Base-by-base conservation (phyloP, 2,329 filamentous ascomycete genomes). In the Rhynchosporium graminicola region DNA sequence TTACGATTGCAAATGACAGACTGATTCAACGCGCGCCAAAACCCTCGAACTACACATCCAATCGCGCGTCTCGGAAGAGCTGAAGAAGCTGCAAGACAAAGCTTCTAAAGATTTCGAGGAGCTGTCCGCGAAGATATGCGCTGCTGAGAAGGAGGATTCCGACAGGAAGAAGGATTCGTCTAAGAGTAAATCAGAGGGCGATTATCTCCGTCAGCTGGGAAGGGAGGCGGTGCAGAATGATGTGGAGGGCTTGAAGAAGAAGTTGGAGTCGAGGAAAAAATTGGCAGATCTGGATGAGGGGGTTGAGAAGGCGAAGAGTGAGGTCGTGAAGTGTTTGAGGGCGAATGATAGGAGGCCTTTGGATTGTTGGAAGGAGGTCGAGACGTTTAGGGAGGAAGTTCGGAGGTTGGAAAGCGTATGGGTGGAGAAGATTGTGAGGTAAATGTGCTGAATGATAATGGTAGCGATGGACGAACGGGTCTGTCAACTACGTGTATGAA, bases 351-450 rank as follows among this genome's bases (percentile, higher is more conserved):
- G 92, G 67, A 84, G 92, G 76, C 93, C 94, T 75, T 80, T 97
- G 74, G 91, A 97, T 80, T 98, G 94, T 83, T 97, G 91, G 90
- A 84, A 87, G 77, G 92, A 97, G 83, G 92, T 97, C 29, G 89
- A 96, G 79, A 82, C 81, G 26, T 98, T 98, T 77, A 96, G 93
- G 85, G 83, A 84, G 71, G 91, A 96, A 82, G 93, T 98, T 57
- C 86, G 90, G 70, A 87, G 86, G 79, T 77, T 97, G 77, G 94
- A 97, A 84, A 88, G 86, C 78, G 82, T 82, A 31, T 98, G 96
- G 86, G 91, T 97, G 42, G 89, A 96, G 74, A 91, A 88, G 79
- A 87, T 96, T 61, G 83, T 91, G 62, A 73, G 72, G 67, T 74
- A 65, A 55, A 56, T 46, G 3, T 31, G 20, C 12, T 13, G 12